Conservation (phyloP, 139 green algal species). For the Bryopsis sp. region DNA sequence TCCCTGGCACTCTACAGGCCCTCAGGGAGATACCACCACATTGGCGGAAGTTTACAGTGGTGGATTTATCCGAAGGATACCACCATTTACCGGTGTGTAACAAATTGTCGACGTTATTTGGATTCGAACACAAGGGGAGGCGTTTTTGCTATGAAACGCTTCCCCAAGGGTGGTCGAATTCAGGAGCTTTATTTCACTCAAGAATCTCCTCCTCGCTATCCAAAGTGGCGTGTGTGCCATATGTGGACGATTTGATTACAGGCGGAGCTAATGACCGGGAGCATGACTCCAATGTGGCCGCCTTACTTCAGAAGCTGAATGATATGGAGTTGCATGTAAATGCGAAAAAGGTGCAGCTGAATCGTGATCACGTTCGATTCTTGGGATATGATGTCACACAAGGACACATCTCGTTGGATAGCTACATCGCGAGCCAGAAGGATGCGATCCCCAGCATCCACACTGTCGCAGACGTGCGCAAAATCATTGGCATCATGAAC, state of each 20-base stretch:
- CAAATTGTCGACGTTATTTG: no score
- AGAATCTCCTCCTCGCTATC: background rate
- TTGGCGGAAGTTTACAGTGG: no score
- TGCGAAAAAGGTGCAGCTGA: background rate
- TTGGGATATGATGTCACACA: constrained; percentile 7
- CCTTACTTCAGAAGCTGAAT: background rate
- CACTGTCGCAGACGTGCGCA: background rate
- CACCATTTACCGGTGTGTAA: no score
- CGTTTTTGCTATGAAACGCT: no score
- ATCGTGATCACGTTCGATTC: background rate
- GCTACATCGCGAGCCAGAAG: background rate
- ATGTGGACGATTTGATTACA: constrained; percentile 11
- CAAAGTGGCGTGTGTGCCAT: background rate
- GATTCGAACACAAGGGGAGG: no score
- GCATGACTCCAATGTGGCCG: background rate
- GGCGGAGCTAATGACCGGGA: background rate
- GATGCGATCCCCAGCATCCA: background rate
- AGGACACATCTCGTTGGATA: background rate
- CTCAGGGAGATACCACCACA: no score
- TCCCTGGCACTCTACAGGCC: no score
- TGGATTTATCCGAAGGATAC: no score
- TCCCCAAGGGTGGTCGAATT: background rate
- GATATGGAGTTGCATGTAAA: background rate
- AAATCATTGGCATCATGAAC: constrained; percentile 6
- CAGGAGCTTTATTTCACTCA: background rate